Conservation (phyloP, 163 green algal genomes). For the Prototheca wickerhamii region DNA sequence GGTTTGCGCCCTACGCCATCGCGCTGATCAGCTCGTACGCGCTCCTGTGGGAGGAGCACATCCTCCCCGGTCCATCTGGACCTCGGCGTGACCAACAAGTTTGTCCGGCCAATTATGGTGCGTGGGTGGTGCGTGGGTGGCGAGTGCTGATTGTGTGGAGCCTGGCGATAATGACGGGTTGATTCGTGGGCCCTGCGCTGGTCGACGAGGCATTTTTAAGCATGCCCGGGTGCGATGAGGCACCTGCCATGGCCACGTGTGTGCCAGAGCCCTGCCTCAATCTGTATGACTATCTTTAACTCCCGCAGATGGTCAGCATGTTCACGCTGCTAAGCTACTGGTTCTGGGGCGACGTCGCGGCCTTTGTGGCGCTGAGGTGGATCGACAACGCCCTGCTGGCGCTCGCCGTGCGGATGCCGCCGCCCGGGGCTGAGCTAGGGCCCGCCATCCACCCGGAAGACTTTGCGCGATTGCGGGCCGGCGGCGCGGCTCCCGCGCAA, state of each 20-base stretch:
- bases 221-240: too few species aligned
- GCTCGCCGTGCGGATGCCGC: not conserved
- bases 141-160: not conserved
- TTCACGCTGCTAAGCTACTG: not conserved
- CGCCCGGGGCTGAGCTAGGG: not conserved
- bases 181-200: too few species aligned
- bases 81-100: not conserved
- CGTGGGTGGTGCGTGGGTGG: not conserved
- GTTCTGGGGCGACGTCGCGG: not conserved
- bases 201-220: too few species aligned
- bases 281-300: not conserved
- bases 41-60: not conserved
- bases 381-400: not conserved
- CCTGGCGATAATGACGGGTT: too few species aligned
- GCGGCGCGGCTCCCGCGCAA: not conserved
- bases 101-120: conserved; percentile 1
- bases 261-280: too few species aligned
- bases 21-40: not conserved
- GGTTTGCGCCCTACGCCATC: not conserved
- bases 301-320: not conserved
- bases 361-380: not conserved
- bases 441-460: not conserved
- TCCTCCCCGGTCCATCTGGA: not conserved
- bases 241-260: not conserved
- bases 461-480: too few species aligned